Evolutionary conservation across 2,329 filamentous ascomycete species (phyloP), one percentile per base, ranked within the genome.

Genomic region (Curvularia lunata): DNA sequence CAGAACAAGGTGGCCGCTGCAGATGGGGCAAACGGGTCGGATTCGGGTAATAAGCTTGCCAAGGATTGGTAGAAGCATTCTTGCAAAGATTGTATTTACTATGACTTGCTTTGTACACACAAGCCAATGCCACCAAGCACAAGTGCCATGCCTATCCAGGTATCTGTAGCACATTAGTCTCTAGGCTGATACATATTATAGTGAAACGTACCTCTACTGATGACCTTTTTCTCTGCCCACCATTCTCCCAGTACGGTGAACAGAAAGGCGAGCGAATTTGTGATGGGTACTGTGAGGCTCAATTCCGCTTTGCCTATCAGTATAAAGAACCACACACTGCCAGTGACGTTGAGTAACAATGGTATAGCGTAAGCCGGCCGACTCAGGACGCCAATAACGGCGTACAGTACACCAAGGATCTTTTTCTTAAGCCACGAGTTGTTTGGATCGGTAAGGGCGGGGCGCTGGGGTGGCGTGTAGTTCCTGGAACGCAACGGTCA

Each of bases 321-420:
- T 66, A 98, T 78, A 69, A 98, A 98, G 79, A 98, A 98, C 94
- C 94, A 98, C 54, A 97, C 84, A 72, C 92, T 96, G 28, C 94
- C 94, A 2, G 94, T 97, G 52, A 98, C 79, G 75, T 98, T 98
- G 57, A 97, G 78, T 51, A 97, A 79, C 66, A 98, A 78, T 19
- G 94, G 94, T 25, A 96, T 79, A 5, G 92, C 91, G 77, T 98
- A 98, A 18, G 86, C 85, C 34, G 93, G 93, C 66, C 92, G 92
- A 57, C 85, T 82, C 51, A 98, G 78, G 57, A 97, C 81, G 72
- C 97, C 93, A 12, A 88, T 71, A 1, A 94, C 90, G 3, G 88
- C 89, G 73, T 91, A 95, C 70, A 89, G 85, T 7, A 88, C 82
- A 1, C 84, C 84, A 62, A 87, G 85, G 1, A 89, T 61, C 69